Base-by-base conservation (phyloP, 257 asterid species). In the Solanum etuberosum region DNA sequence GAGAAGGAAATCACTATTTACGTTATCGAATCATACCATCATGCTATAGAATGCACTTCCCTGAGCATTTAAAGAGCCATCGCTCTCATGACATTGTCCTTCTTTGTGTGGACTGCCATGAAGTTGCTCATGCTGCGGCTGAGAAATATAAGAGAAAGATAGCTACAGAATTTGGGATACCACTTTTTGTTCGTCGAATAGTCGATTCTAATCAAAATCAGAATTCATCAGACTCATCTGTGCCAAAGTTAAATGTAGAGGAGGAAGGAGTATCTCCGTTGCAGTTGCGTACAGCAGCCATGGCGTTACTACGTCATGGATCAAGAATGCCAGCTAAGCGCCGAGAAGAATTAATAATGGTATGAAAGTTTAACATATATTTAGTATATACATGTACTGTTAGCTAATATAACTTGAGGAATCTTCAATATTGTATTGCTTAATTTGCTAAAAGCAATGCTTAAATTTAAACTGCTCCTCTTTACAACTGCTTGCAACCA, bases 51-150 rank as follows among this genome's bases (percentile, higher is more conserved):
- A 87, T 94, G 86, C 98, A 97, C 93, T 97, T 97, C 86, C 99
- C 99, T 21, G 99, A 97, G 95, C 98, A 95, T 89, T 88, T 97
- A 90, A 95, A 97, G 90, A 97, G 99, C 86, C 99, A 96, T 82
- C 98, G 99, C 72, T 96, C 99, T 38, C 99, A 95, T 90, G 99
- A 97, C 90, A 97, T 97, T 83, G 98, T 97, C 91, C 98, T 97
- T 70, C 94, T 97, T 86, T 97, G 99, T 61, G 99, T 97, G 90
- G 98, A 97, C 88, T 97, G 99, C 87, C 99, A 97, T 85, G 99
- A 97, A 93, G 89, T 87, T 88, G 98, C 99, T 83, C 99, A 97
- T 89, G 96, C 95, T 89, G 98, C 98, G 83, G 98, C 99, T 27
- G 99, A 97, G 86, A 97, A 93, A 93, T 93, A 93, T 93, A 97